Evolutionary conservation across 805 yeast species (phyloP).

Genomic region (Scheffersomyces ergatensis): DNA sequence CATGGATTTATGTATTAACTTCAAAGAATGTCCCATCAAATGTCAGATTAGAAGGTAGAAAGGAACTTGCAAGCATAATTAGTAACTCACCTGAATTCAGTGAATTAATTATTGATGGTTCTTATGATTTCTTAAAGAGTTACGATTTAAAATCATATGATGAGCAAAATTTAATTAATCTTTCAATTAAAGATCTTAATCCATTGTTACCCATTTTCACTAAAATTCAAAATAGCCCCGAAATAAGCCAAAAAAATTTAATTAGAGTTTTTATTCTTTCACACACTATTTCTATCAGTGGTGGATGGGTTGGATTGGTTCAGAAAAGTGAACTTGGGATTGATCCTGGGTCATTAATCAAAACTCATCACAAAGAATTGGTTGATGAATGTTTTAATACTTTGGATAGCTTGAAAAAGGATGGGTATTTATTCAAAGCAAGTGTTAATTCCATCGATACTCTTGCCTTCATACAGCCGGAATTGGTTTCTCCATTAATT

Average conservation of each 20-base stretch:
- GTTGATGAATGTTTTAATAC: constrained; percentile 21
- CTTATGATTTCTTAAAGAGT: constrained; percentile 20
- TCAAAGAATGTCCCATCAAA: constrained; percentile 37
- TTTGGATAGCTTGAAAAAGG: constrained; percentile 19
- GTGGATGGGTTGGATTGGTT: constrained; percentile 79
- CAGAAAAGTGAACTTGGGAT: constrained; percentile 44
- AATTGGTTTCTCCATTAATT: constrained; percentile 50
- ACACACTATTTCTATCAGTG: constrained; percentile 25
- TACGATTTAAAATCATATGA: constrained; percentile 3
- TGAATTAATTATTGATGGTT: constrained; percentile 40
- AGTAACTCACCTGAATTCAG: constrained; percentile 27
- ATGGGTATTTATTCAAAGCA: constrained; percentile 50
- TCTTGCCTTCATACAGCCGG: constrained; percentile 59
- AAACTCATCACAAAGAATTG: constrained; percentile 17
- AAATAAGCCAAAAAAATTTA: constrained; percentile 15
- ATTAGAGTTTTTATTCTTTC: constrained; percentile 24
- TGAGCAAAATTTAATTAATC: background rate
- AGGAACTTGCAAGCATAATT: constrained; percentile 29
- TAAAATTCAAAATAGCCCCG: background rate
- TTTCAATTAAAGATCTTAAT: constrained; percentile 14
- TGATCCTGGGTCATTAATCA: constrained; percentile 65
- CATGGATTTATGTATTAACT: constrained; percentile 47
- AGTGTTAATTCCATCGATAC: constrained; percentile 48
- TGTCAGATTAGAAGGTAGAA: constrained; percentile 31
- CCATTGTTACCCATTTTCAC: constrained; percentile 24